These are phyloP conservation scores for Chytridiales sp. DNA, from an alignment of 371 early-diverging fungal species.

Conservation along the genomic window DNA sequence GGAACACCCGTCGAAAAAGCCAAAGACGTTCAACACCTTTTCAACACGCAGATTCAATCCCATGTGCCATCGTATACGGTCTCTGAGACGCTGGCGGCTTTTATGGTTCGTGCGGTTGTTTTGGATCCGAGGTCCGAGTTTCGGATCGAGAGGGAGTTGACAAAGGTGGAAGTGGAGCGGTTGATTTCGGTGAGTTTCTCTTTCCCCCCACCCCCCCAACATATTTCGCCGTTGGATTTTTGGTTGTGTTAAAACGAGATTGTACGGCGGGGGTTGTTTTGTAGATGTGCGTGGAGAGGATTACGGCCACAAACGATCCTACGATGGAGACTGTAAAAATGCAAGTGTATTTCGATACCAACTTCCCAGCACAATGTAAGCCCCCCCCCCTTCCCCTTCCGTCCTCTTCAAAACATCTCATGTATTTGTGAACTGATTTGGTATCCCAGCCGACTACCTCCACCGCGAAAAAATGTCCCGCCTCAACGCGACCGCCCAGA, in stretches of 20 bases:
- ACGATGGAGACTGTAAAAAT: constrained; percentile 50
- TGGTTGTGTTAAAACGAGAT: not conserved
- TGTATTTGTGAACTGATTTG: not conserved
- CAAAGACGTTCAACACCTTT: constrained; percentile 29
- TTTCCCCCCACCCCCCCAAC: no score
- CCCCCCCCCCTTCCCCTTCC: not conserved
- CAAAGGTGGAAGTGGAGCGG: constrained; percentile 49
- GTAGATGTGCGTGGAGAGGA: constrained; percentile 43
- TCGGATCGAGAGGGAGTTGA: constrained; percentile 48
- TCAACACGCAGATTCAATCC: constrained; percentile 30
- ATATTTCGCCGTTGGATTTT: not conserved
- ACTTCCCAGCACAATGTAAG: constrained; percentile 53
- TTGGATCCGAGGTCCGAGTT: constrained; percentile 51
- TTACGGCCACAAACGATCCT: constrained; percentile 35
- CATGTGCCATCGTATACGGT: constrained; percentile 30
- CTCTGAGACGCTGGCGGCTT: constrained; percentile 58
- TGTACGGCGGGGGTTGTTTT: not conserved
- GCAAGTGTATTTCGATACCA: constrained; percentile 61
- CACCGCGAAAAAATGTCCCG: constrained; percentile 48
- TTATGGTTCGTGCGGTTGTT: constrained; percentile 53
- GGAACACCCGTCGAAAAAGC: constrained; percentile 27
- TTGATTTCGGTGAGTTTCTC: constrained; percentile 41
- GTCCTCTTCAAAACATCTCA: constrained; percentile 3
- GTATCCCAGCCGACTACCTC: constrained; percentile 47
- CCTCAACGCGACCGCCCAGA: constrained; percentile 34